phyloP scores from a whole-genome alignment of 2,329 filamentous ascomycete species.

The Scleromitrula shiraiana region DNA sequence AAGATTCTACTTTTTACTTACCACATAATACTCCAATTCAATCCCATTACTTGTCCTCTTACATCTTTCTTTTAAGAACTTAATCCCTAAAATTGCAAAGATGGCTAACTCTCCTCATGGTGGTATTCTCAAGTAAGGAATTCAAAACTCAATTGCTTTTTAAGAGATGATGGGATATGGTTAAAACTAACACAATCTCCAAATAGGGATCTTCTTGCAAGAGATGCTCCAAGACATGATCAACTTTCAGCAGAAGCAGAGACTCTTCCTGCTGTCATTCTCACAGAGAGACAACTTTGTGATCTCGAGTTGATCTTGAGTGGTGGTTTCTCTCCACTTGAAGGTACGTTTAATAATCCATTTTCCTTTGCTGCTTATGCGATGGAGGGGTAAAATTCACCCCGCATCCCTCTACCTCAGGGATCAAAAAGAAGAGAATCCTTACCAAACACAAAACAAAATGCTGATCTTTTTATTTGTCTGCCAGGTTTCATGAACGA shows the following conservation, averaged over 20 bases:
- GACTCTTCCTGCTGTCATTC: constrained; percentile 71
- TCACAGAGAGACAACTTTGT: constrained; percentile 92
- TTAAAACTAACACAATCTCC: constrained; percentile 9
- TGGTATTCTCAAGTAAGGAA: constrained; percentile 71
- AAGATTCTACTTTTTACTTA: too few relatives aligned
- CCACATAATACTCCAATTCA: too few relatives aligned
- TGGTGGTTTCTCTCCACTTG: constrained; percentile 93
- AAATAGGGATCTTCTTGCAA: constrained; percentile 74
- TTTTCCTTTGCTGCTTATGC: constrained; percentile 12
- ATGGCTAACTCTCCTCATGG: constrained; percentile 74
- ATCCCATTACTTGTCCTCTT: constrained; percentile 1
- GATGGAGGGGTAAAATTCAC: constrained; percentile 22
- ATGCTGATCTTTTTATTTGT: constrained; percentile 23
- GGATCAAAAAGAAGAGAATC: not conserved
- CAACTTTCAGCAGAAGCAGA: constrained; percentile 81
- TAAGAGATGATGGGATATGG: not conserved
- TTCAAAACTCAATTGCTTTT: not conserved
- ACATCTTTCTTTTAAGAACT: not conserved
- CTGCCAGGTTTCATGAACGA: constrained; percentile 84
- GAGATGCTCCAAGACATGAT: constrained; percentile 75
- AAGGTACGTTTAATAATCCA: constrained; percentile 60
- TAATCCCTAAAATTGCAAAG: constrained; percentile 21
- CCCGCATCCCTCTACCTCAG: constrained; percentile 19
- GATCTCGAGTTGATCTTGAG: constrained; percentile 96
- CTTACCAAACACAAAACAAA: constrained; percentile 2